Percentiles rank a stretch among this genome's conserved stretches.
phyloP scores from a whole-genome alignment of 352 stramenopile species.

The Pilasporangium apinafurcum region DNA sequence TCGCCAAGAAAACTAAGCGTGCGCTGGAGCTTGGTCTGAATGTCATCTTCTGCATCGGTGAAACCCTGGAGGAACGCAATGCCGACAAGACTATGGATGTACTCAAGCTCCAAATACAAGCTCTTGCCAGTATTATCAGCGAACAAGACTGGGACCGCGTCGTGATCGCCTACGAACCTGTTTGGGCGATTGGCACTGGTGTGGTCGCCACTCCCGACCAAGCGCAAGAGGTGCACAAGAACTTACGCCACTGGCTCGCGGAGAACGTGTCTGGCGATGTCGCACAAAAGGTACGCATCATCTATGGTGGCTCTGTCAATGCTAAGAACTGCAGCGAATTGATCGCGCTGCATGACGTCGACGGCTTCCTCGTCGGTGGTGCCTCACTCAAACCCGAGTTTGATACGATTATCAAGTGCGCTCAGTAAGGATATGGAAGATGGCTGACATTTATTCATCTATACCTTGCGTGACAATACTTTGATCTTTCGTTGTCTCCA shows the following conservation, averaged over 20 bases:
- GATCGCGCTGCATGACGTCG: conserved; percentile 51
- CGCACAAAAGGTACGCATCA: conserved; percentile 35
- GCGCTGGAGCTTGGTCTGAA: conserved; percentile 62
- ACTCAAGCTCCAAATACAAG: conserved; percentile 85
- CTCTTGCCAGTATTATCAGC: conserved; percentile 59
- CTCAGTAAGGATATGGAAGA: conserved; percentile 10
- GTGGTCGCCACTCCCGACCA: conserved; percentile 85
- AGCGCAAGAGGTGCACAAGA: conserved; percentile 75
- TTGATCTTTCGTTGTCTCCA: too few species aligned
- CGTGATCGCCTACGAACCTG: conserved; percentile 90
- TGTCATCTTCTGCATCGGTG: conserved; percentile 90
- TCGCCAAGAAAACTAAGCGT: conserved; percentile 77
- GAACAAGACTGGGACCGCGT: conserved; percentile 47
- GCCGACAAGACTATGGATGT: conserved; percentile 72
- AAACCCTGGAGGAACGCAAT: conserved; percentile 71
- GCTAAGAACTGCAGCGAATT: conserved; percentile 55
- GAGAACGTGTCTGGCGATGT: conserved; percentile 29
- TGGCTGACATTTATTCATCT: too few species aligned
- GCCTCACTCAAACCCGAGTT: too few species aligned
- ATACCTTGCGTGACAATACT: too few species aligned
- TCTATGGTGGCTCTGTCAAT: conserved; percentile 77
- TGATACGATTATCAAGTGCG: conserved; percentile 35
- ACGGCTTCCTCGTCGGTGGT: too few species aligned
- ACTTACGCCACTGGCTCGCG: conserved; percentile 33
- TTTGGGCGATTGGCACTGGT: conserved; percentile 91